phyloP scores from a whole-genome alignment of 2,329 filamentous ascomycete species.

The Macrophomina pseudophaseolina region DNA sequence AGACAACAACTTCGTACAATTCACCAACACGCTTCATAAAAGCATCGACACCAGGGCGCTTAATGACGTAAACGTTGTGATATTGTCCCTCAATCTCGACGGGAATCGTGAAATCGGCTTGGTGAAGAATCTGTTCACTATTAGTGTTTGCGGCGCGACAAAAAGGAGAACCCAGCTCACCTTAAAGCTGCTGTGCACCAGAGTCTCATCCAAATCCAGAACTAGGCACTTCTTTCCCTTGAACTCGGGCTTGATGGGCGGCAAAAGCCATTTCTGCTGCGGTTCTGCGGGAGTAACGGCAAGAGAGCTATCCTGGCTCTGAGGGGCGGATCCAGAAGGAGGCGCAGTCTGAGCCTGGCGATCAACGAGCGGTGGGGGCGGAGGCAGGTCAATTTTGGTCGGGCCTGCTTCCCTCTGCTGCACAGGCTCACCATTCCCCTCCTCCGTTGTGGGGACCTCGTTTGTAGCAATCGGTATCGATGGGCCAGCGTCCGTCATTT shows the following conservation, averaged over 20 bases:
- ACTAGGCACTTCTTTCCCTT: slow-evolving; percentile 93
- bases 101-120: slow-evolving; percentile 98
- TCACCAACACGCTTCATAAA: slow-evolving; percentile 99
- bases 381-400: slow-evolving; percentile 58
- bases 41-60: slow-evolving; percentile 95
- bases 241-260: slow-evolving; percentile 78
- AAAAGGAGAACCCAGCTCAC: slow-evolving; percentile 54
- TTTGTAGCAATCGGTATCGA: slow-evolving; percentile 56
- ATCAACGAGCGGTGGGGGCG: slow-evolving; percentile 59
- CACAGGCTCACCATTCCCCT: slow-evolving; percentile 30
- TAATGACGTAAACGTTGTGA: slow-evolving; percentile 99
- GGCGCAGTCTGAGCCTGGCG: slow-evolving; percentile 46
- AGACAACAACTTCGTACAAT: slow-evolving; percentile 97
- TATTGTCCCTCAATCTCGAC: slow-evolving; percentile 99
- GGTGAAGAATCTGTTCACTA: slow-evolving; percentile 80
- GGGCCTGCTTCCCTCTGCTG: slow-evolving; percentile 36
- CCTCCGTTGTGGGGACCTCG: slow-evolving; percentile 53
- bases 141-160: slow-evolving; percentile 3
- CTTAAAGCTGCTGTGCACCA: slow-evolving; percentile 99
- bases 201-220: slow-evolving; percentile 91
- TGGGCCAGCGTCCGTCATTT: slow-evolving; percentile 66
- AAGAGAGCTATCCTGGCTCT: slow-evolving; percentile 39
- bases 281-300: slow-evolving; percentile 52
- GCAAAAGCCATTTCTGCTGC: slow-evolving; percentile 75
- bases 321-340: slow-evolving; percentile 50